These are phyloP conservation scores for Neoscytalidium dimidiatum DNA, from an alignment of 2,329 filamentous ascomycete species.

Conservation along the genomic window DNA sequence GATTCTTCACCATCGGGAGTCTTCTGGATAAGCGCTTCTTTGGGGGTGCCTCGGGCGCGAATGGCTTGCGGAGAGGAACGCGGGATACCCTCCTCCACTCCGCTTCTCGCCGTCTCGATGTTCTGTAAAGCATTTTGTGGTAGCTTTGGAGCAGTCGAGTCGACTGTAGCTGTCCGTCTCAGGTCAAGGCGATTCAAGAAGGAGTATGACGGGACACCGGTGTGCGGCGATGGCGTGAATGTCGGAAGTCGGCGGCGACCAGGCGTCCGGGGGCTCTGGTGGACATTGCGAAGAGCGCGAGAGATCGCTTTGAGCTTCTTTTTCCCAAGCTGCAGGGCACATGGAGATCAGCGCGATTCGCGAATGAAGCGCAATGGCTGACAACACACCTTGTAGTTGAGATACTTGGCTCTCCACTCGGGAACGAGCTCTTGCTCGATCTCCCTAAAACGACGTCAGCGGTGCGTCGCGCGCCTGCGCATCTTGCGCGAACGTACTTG, in stretches of 20 bases:
- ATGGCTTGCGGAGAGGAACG: conserved; percentile 20
- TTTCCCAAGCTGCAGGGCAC: conserved; percentile 64
- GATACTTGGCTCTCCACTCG: conserved; percentile 92
- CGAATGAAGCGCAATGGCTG: background rate
- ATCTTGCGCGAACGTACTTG: conserved; percentile 49
- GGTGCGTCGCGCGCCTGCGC: conserved; percentile 8
- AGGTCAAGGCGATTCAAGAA: conserved; percentile 38
- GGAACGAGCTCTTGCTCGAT: conserved; percentile 86
- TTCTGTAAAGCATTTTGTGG: conserved; percentile 30
- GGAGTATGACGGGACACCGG: conserved; percentile 42
- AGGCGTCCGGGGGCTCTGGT: conserved; percentile 50
- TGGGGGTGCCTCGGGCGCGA: conserved; percentile 23
- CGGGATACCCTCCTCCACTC: conserved; percentile 20
- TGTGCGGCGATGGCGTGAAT: conserved; percentile 35
- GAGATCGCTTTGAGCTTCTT: conserved; percentile 86
- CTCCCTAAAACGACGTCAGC: conserved; percentile 54
- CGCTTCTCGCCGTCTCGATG: conserved; percentile 20
- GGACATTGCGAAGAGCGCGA: conserved; percentile 66
- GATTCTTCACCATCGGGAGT: conserved; percentile 14
- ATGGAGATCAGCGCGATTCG: background rate
- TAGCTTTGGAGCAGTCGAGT: conserved; percentile 29
- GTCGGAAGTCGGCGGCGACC: conserved; percentile 35
- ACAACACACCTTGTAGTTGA: conserved; percentile 78
- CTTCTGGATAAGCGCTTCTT: conserved; percentile 17
- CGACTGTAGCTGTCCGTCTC: conserved; percentile 21